Evolutionary conservation across 805 yeast species (phyloP).

Genomic region (Hyphopichia homilentoma): DNA sequence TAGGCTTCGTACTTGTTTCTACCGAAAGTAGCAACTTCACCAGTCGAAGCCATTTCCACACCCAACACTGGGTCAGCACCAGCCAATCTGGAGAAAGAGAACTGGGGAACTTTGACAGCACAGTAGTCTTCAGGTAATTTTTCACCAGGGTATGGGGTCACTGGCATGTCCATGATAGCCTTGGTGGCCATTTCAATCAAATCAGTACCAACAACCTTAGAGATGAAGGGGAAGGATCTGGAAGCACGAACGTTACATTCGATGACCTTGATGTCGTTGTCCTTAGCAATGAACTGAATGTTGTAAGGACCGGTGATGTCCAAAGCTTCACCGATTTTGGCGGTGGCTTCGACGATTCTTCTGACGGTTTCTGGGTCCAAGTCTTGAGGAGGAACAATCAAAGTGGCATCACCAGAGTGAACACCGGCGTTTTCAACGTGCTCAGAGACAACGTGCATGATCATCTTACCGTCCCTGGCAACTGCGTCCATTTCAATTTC

Average conservation of each 20-base stretch:
- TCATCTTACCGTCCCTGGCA: conserved; percentile 88
- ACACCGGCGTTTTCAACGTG: conserved; percentile 99
- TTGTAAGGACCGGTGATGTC: conserved; percentile 97
- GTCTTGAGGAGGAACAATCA: conserved; percentile 96
- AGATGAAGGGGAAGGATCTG: conserved; percentile 98
- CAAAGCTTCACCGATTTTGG: conserved; percentile 91
- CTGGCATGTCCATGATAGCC: conserved; percentile 86
- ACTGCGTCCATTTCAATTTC: conserved; percentile 99
- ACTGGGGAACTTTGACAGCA: conserved; percentile 96
- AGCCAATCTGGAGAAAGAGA: conserved; percentile 95
- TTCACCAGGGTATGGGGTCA: conserved; percentile 86
- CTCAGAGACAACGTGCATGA: conserved; percentile 97
- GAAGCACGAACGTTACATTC: conserved; percentile 99
- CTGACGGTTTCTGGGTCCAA: conserved; percentile 86
- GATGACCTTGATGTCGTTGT: conserved; percentile 93
- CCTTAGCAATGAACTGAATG: conserved; percentile 94
- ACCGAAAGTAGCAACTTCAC: conserved; percentile 95
- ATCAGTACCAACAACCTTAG: conserved; percentile 95
- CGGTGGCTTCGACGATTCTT: conserved; percentile 92
- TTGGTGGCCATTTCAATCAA: conserved; percentile 96
- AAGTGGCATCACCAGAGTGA: conserved; percentile 98
- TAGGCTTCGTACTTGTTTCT: conserved; percentile 96
- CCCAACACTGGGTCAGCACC: conserved; percentile 99
- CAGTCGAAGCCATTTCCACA: conserved; percentile 99
- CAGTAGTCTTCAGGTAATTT: conserved; percentile 90